phyloP scores from a whole-genome alignment of 192 early-diverging fungal species.

The Coemansia biformis region DNA sequence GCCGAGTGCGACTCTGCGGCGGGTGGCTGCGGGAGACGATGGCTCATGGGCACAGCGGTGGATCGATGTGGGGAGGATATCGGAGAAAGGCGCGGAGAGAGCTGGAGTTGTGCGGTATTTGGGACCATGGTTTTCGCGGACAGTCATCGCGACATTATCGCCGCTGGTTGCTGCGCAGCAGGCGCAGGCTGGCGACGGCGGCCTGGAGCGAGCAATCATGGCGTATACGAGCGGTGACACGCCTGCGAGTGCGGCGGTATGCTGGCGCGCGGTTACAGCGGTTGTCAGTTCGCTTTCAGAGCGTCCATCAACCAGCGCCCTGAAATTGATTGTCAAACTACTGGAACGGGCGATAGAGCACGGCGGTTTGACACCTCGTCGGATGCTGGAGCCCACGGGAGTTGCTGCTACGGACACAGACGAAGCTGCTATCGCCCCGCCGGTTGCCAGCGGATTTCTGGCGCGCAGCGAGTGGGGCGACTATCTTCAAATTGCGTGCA shows the following conservation, averaged over 20 bases:
- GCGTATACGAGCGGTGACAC: conserved; percentile 1
- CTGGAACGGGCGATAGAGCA: neutral
- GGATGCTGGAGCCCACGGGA: neutral
- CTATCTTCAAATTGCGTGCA: conserved; percentile 19
- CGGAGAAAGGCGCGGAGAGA: neutral
- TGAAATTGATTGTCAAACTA: neutral
- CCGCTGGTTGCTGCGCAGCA: neutral
- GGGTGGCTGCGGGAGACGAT: neutral
- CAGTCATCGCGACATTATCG: conserved; percentile 12
- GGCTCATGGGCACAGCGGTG: conserved; percentile 17
- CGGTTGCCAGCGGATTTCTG: neutral
- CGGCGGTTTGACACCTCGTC: neutral
- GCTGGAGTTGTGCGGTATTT: conserved; percentile 1
- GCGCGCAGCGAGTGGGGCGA: conserved; percentile 15
- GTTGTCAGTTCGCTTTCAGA: conserved; percentile 3
- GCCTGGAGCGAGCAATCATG: conserved; percentile 1
- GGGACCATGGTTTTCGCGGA: conserved; percentile 29
- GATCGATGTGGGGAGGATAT: conserved; percentile 2
- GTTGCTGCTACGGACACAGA: neutral
- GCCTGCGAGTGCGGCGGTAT: neutral
- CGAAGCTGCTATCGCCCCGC: neutral
- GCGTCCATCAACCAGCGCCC: neutral
- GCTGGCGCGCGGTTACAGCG: neutral
- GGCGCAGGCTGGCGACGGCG: neutral
- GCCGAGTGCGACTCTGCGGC: neutral